These are phyloP conservation scores for Allomyces macrogynus DNA, from an alignment of 192 early-diverging fungal genomes.

Conservation along the genomic window DNA sequence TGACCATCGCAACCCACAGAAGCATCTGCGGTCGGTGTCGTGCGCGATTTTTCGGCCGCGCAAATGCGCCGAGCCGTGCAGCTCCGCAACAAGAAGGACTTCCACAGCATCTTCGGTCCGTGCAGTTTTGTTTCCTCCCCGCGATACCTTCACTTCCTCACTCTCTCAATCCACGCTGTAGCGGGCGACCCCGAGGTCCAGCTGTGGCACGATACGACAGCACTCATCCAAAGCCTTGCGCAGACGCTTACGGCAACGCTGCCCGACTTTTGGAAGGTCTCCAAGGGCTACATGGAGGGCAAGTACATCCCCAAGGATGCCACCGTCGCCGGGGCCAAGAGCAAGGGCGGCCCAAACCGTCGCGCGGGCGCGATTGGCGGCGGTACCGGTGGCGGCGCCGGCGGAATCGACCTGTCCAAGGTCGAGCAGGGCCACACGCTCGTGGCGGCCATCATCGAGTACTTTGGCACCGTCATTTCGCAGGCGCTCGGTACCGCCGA, in stretches of 20 bases:
- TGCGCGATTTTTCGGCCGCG: neutral
- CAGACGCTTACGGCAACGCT: constrained; percentile 46
- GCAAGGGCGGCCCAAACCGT: neutral
- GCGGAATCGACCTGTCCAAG: constrained; percentile 32
- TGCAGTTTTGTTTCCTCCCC: neutral
- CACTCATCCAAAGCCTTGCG: constrained; percentile 55
- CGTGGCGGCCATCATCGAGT: constrained; percentile 37
- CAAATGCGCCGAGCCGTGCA: constrained; percentile 16
- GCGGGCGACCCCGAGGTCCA: constrained; percentile 31
- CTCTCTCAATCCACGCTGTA: too few relatives aligned
- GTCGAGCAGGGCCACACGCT: constrained; percentile 43
- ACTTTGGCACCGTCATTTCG: constrained; percentile 34
- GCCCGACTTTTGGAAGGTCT: constrained; percentile 85
- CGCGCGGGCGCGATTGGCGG: neutral
- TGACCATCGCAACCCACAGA: too few relatives aligned
- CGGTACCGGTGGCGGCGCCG: constrained; percentile 12
- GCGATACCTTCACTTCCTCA: too few relatives aligned
- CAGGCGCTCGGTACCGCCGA: constrained; percentile 19
- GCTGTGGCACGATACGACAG: constrained; percentile 46
- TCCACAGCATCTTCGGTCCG: constrained; percentile 15
- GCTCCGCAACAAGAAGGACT: constrained; percentile 17
- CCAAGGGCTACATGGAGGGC: constrained; percentile 70
- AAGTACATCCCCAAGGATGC: constrained; percentile 36
- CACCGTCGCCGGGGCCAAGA: neutral
- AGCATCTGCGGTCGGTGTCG: too few relatives aligned